Evolutionary conservation across 225 moss, liverwort and hornwort species (phyloP).

Genomic region (Pseudisothecium myosuroides): DNA sequence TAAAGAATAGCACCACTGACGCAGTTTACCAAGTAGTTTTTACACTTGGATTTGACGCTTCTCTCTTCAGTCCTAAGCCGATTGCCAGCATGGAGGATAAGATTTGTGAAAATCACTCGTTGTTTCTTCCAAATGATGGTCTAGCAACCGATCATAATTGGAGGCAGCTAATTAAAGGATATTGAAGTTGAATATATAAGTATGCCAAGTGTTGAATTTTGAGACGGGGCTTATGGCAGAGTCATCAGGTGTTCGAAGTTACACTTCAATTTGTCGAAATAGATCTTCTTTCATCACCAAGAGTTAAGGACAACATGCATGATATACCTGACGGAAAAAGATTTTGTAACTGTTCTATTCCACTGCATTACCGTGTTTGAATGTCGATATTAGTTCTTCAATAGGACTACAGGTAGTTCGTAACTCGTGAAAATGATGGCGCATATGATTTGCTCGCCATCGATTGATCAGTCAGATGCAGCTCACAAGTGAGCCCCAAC

Average conservation of each 20-base stretch:
- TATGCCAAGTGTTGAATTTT: not conserved
- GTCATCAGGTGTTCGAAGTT: not conserved
- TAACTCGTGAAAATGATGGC: not conserved
- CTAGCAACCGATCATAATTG: not conserved
- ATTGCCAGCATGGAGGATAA: not conserved
- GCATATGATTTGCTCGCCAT: not conserved
- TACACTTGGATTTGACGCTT: not conserved
- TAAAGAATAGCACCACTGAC: not conserved
- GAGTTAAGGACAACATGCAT: too few relatives aligned
- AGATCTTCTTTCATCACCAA: not conserved
- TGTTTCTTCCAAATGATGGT: not conserved
- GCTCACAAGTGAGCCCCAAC: too few relatives aligned
- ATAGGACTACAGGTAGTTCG: not conserved
- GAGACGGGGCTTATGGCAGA: not conserved
- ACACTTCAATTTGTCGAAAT: not conserved
- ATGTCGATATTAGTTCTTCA: not conserved
- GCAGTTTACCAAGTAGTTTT: not conserved
- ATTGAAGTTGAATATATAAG: not conserved
- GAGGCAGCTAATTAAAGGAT: not conserved
- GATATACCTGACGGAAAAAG: not conserved
- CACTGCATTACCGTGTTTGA: not conserved
- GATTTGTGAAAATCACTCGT: not conserved
- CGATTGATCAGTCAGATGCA: not conserved
- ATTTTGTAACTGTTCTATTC: not conserved
- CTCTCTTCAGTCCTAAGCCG: not conserved